Base-by-base conservation (phyloP, 768 basidiomycete genomes). In the Tricholoma furcatifolium region DNA sequence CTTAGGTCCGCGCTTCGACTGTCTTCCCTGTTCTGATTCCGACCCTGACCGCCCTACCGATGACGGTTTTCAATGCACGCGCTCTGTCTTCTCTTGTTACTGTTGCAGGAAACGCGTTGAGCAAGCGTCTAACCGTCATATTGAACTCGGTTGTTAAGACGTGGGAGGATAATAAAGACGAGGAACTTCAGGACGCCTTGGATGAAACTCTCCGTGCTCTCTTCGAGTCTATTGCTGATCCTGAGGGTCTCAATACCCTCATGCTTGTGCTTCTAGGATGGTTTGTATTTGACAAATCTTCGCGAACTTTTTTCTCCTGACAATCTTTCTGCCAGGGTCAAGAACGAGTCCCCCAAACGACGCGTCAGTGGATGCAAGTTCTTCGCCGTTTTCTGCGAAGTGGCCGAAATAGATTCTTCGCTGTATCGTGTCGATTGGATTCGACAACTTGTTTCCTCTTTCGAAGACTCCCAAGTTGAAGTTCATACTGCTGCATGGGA, bases 11-110 rank as follows among this genome's bases (percentile, higher is more conserved):
- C 35, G 92, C 96, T 12, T 80, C 87, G 36, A 93, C 91, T 9
- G 94, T 98, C 35, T 98, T 98, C 91, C 97, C 97, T 0, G 91
- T 98, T 17, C 75, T 98, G 51, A 92, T 99, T 53, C 97, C 95
- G 0, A 96, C 94, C 1, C 75, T 99, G 54, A 94, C 91, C 36
- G 82, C 89, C 4, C 81, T 81, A 6, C 97, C 95, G 0, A 96
- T 98, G 83, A 85, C 94, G 3, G 84, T 88, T 8, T 98, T 98
- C 85, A 98, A 98, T 64, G 92, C 91, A 15, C 85, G 87, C 5
- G 97, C 96, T 2, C 74, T 98, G 9, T 88, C 87, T 2, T 87
- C 94, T 0, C 78, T 99, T 35, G 93, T 98, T 12, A 89, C 91
- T 0, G 97, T 98, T 10, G 97, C 97, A 35, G 96, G 97, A 2